These are phyloP conservation scores for Mrakiaceae sp. DNA, from an alignment of 1,284 basidiomycete species.

Conservation along the genomic window DNA sequence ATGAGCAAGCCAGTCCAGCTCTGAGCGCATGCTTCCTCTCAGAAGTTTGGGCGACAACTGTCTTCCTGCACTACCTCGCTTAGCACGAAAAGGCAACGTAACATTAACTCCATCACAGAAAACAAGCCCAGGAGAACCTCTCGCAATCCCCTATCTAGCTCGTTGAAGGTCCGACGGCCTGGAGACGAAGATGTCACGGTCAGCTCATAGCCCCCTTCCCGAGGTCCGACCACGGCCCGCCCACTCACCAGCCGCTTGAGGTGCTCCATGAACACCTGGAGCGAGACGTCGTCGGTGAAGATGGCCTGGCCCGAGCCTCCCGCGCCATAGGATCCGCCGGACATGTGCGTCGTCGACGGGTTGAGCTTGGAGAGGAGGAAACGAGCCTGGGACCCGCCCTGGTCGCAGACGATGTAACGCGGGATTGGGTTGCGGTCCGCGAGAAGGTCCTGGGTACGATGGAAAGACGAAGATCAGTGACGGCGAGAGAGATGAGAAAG, in stretches of 20 bases:
- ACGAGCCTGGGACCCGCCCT: slow-evolving; percentile 92
- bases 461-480: background rate
- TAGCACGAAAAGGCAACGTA: no score
- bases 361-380: slow-evolving; percentile 96
- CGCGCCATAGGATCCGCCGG: slow-evolving; percentile 61
- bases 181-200: background rate
- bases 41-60: no score
- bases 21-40: no score
- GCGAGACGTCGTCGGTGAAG: slow-evolving; percentile 96
- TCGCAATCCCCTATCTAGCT: slow-evolving; percentile 14
- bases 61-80: no score
- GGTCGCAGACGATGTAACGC: slow-evolving; percentile 95
- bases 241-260: slow-evolving; percentile 59
- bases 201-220: background rate
- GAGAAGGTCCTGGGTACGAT: slow-evolving; percentile 60
- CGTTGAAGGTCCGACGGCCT: slow-evolving; percentile 23
- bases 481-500: background rate
- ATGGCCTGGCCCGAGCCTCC: slow-evolving; percentile 75
- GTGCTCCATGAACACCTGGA: slow-evolving; percentile 95
- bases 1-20: no score
- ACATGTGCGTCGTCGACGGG: slow-evolving; percentile 96
- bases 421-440: slow-evolving; percentile 94
- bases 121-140: no score
- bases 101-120: no score
- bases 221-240: background rate